Conservation (phyloP, 331 rosid genomes). For the Quercus phellos region DNA sequence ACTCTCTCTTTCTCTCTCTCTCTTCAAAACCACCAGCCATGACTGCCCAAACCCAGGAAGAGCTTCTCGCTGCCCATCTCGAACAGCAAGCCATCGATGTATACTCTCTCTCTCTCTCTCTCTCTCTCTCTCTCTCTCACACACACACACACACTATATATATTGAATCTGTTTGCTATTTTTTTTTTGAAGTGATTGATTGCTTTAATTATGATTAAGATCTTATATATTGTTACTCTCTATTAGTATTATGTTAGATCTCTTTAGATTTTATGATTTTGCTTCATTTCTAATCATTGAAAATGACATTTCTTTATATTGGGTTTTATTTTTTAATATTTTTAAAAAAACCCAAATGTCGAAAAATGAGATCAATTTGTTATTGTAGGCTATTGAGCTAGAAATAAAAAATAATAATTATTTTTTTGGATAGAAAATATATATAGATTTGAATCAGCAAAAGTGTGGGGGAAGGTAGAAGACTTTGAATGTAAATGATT, state of each 20-base stretch:
- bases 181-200: neutral
- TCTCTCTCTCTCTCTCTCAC: neutral
- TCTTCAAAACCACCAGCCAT: constrained; percentile 19
- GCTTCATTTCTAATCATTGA: neutral
- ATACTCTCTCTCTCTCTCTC: constrained; percentile 2
- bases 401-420: neutral
- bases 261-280: neutral
- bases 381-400: neutral
- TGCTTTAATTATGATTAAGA: neutral
- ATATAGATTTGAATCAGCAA: neutral
- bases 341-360: neutral
- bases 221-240: neutral
- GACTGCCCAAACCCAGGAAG: constrained; percentile 88
- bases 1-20: neutral
- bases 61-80: constrained; percentile 78
- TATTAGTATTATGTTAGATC: neutral
- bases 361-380: neutral
- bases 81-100: constrained; percentile 76
- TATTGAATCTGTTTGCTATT: too few relatives aligned
- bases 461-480: neutral
- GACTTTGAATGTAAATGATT: neutral
- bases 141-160: neutral
- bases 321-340: neutral
- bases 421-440: neutral
- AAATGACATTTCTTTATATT: neutral